Base-by-base conservation (phyloP, 495 filamentous ascomycete species). In the Tuber magnatum region DNA sequence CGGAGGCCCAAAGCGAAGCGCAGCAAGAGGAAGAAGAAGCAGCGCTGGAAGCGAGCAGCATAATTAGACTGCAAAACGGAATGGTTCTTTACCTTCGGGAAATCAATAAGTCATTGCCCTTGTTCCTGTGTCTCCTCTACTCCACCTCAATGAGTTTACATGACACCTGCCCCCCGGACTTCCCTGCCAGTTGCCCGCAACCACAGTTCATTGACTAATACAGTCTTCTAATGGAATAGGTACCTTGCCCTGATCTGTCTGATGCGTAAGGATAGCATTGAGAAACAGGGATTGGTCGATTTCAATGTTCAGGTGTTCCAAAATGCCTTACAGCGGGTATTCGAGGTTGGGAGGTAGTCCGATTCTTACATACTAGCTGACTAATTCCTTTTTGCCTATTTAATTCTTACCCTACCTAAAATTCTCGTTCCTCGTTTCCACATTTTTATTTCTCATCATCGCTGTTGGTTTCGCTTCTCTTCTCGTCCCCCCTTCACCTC, bases 281-380 rank as follows among this genome's bases (percentile, higher is more conserved):
- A 88, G 75, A 89, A 88, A 72, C 87, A 88, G 73, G 86, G 86
- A 6, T 80, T 90, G 35, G 87, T 90, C 68, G 88, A 90, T 79
- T 88, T 89, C 83, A 90, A 90, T 71, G 87, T 88, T 39, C 87
- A 88, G 56, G 86, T 86, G 0, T 89, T 90, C 79, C 88, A 89
- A 74, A 85, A 88, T 35, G 88, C 87, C 8, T 81, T 90, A 35
- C 86, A 88, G 32, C 85, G 88, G 56, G 88, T 90, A 8, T 88
- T 89, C 78, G 86, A 76, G 83, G 85, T 77, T 84, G 75, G 80
- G 12, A 77, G 82, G 40, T 76, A 43, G 56, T 65, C 28, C 16
- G 16, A 65, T 65, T 65, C 56, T 65, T 35, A 35, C 28, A 65
- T 65, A 35, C 56, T 65, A 6, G 28, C 56, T 65, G 14, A 32